Percentiles rank a stretch among this genome's conserved stretches.
These are phyloP conservation scores for Xylariaceae sp. DNA, from an alignment of 2,329 filamentous ascomycete genomes.

Conservation along the genomic window DNA sequence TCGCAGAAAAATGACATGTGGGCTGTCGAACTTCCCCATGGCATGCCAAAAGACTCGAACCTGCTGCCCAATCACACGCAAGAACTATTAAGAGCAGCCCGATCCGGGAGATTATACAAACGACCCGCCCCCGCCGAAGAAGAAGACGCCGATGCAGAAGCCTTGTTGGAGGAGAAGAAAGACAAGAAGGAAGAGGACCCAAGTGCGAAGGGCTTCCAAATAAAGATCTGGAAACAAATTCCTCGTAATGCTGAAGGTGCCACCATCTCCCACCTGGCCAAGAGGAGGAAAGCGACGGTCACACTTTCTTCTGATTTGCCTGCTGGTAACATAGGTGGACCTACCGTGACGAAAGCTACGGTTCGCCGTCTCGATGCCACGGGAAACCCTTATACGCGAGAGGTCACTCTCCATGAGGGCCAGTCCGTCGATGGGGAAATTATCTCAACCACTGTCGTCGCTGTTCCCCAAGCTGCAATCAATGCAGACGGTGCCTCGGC, in stretches of 20 bases:
- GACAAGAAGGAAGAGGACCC: constrained; percentile 64
- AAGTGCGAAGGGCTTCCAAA: constrained; percentile 46
- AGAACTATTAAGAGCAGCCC: constrained; percentile 74
- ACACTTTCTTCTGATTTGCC: constrained; percentile 51
- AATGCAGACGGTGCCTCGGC: constrained; percentile 49
- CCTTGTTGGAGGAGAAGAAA: constrained; percentile 41
- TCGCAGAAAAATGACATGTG: constrained; percentile 62
- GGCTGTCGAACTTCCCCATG: constrained; percentile 68
- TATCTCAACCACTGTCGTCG: constrained; percentile 54
- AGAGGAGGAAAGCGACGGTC: constrained; percentile 57
- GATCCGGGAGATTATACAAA: constrained; percentile 74
- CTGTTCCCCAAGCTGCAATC: constrained; percentile 48
- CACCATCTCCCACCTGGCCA: constrained; percentile 52
- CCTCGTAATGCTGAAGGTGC: constrained; percentile 53
- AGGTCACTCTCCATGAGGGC: constrained; percentile 75
- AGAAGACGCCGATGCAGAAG: constrained; percentile 51
- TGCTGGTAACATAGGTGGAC: constrained; percentile 39
- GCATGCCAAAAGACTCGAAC: constrained; percentile 82
- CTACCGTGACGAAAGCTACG: constrained; percentile 70
- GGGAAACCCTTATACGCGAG: constrained; percentile 79
- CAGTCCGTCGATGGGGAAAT: constrained; percentile 80
- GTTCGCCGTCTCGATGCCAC: constrained; percentile 73
- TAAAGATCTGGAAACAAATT: constrained; percentile 59
- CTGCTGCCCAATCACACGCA: constrained; percentile 76
- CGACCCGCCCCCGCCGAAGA: constrained; percentile 59